These are phyloP conservation scores for Daldinia loculata DNA, from an alignment of 495 filamentous ascomycete genomes.

Conservation along the genomic window DNA sequence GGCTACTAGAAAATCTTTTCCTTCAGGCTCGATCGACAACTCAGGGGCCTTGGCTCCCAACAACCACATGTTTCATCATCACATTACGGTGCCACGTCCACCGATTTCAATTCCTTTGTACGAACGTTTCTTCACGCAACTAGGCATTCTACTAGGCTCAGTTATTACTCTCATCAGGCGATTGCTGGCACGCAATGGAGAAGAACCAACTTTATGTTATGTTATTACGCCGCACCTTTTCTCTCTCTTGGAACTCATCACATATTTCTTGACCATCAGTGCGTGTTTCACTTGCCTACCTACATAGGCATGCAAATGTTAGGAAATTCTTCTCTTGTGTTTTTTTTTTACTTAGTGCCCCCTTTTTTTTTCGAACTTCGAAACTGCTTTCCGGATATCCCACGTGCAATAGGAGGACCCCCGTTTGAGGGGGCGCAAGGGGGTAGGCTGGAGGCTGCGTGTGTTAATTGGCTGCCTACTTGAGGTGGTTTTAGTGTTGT, in stretches of 20 bases:
- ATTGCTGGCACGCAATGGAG: conserved; percentile 40
- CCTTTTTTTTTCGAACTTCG: neutral
- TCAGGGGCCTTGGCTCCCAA: conserved; percentile 1
- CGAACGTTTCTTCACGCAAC: conserved; percentile 20
- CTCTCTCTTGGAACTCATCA: conserved; percentile 17
- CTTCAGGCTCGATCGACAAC: conserved; percentile 29
- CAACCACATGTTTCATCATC: neutral
- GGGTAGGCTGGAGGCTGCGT: neutral
- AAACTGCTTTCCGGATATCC: conserved; percentile 26
- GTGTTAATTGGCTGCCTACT: neutral
- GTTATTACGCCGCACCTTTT: conserved; percentile 13
- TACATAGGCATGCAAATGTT: conserved; percentile 21
- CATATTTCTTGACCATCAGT: conserved; percentile 11
- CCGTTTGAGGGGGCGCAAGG: neutral
- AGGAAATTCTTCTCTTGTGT: conserved; percentile 20
- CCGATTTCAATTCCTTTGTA: conserved; percentile 42
- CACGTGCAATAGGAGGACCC: neutral
- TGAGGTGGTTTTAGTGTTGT: neutral
- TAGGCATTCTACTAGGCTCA: conserved; percentile 25
- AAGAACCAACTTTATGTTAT: neutral
- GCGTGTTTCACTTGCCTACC: conserved; percentile 14
- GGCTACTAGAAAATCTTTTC: conserved; percentile 27
- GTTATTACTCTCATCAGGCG: conserved; percentile 29
- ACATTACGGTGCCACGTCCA: conserved; percentile 34
- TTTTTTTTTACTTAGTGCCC: conserved; percentile 15